These are phyloP conservation scores for Anthostomella pinea DNA, from an alignment of 2,329 filamentous ascomycete species.

Conservation along the genomic window DNA sequence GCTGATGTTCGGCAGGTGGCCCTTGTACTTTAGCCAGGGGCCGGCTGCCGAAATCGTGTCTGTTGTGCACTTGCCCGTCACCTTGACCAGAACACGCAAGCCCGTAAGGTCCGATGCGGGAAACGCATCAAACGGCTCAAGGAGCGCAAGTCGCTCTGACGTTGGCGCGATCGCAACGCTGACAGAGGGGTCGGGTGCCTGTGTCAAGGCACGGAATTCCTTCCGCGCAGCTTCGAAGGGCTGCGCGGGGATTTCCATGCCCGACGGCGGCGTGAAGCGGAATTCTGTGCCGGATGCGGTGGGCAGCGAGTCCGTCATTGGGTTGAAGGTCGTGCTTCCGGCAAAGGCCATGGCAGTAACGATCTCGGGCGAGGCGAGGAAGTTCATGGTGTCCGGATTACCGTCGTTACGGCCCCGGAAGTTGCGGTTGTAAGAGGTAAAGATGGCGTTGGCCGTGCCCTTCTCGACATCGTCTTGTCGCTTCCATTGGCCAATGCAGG, in stretches of 20 bases:
- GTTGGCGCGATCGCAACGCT: slow-evolving; percentile 77
- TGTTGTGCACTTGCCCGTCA: slow-evolving; percentile 96
- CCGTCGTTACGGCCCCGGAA: slow-evolving; percentile 97
- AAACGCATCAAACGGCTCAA: slow-evolving; percentile 88
- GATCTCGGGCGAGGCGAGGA: slow-evolving; percentile 92
- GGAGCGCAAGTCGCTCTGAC: slow-evolving; percentile 85
- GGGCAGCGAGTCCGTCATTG: slow-evolving; percentile 78
- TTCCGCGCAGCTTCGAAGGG: slow-evolving; percentile 71
- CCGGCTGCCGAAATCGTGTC: slow-evolving; percentile 97
- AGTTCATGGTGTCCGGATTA: slow-evolving; percentile 97
- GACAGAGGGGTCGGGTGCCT: slow-evolving; percentile 66
- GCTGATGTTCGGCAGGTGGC: slow-evolving; percentile 95
- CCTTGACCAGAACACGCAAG: slow-evolving; percentile 89
- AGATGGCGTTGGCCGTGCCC: slow-evolving; percentile 87
- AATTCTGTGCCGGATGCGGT: slow-evolving; percentile 80
- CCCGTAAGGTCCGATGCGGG: slow-evolving; percentile 70
- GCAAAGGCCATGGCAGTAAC: slow-evolving; percentile 96
- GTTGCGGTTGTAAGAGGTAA: slow-evolving; percentile 98
- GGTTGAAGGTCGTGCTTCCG: slow-evolving; percentile 92
- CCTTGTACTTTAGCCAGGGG: slow-evolving; percentile 99
- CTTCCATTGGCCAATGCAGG: slow-evolving; percentile 94
- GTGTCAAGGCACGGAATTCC: slow-evolving; percentile 68
- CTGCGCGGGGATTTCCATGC: slow-evolving; percentile 58
- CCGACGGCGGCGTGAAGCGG: slow-evolving; percentile 77
- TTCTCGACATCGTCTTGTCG: slow-evolving; percentile 82